phyloP scores from a whole-genome alignment of 345 rosid genomes.

The Isatis tinctoria region DNA sequence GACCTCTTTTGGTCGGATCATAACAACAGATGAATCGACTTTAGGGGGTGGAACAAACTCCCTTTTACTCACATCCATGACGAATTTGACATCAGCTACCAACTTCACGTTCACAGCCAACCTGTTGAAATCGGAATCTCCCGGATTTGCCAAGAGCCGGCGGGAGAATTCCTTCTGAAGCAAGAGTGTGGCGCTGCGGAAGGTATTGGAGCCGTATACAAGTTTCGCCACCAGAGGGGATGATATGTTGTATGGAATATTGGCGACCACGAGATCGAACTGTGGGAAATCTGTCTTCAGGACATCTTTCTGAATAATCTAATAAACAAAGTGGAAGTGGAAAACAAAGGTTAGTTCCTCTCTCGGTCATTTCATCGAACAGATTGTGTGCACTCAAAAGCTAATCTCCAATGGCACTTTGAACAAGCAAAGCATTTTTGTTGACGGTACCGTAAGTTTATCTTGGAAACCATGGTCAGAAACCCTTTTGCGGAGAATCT shows the following conservation, averaged over 20 bases:
- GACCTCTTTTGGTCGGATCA: slow-evolving; percentile 65
- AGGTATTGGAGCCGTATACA: slow-evolving; percentile 55
- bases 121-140: slow-evolving; percentile 79
- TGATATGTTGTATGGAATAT: slow-evolving; percentile 81
- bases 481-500: slow-evolving; percentile 52
- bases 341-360: neutral
- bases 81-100: slow-evolving; percentile 68
- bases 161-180: slow-evolving; percentile 92
- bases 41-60: slow-evolving; percentile 84
- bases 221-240: slow-evolving; percentile 78
- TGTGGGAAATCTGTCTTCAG: slow-evolving; percentile 66
- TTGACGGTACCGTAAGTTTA: slow-evolving; percentile 55
- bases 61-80: slow-evolving; percentile 90
- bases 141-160: slow-evolving; percentile 73
- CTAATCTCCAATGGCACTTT: neutral
- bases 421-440: neutral
- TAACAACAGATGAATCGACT: slow-evolving; percentile 83
- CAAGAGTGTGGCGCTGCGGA: slow-evolving; percentile 73
- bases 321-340: slow-evolving; percentile 2
- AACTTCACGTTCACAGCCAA: slow-evolving; percentile 85
- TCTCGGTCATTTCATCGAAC: slow-evolving; percentile 51
- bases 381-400: neutral
- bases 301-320: slow-evolving; percentile 77
- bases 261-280: slow-evolving; percentile 79
- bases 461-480: slow-evolving; percentile 37